Conservation (phyloP, 2,329 filamentous ascomycete species). For the Aspergillus niger region DNA sequence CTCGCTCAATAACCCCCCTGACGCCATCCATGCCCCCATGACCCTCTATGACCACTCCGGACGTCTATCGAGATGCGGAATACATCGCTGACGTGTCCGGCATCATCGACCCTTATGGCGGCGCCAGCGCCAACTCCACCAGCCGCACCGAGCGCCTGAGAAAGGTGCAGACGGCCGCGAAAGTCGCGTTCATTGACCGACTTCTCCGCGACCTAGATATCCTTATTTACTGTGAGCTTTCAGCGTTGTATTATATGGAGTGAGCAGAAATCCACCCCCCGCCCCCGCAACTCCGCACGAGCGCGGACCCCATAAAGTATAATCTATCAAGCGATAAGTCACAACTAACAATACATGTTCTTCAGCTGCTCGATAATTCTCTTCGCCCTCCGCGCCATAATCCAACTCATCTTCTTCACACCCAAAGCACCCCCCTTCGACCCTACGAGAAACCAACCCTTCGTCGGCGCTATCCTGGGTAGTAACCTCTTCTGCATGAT, state of each 20-base stretch:
- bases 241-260: slow-evolving; percentile 65
- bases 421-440: slow-evolving; percentile 58
- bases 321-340: too few species aligned
- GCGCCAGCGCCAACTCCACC: slow-evolving; percentile 24
- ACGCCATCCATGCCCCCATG: slow-evolving; percentile 41
- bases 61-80: slow-evolving; percentile 50
- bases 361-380: slow-evolving; percentile 60
- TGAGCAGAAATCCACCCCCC: slow-evolving; percentile 38
- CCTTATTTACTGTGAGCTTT: slow-evolving; percentile 63
- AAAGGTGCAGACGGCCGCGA: slow-evolving; percentile 42
- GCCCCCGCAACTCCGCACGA: neutral
- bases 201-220: slow-evolving; percentile 61
- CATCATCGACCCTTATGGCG: slow-evolving; percentile 32
- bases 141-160: slow-evolving; percentile 31
- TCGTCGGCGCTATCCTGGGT: slow-evolving; percentile 55
- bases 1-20: slow-evolving; percentile 6
- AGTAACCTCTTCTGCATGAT: slow-evolving; percentile 60
- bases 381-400: slow-evolving; percentile 56
- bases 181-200: slow-evolving; percentile 55
- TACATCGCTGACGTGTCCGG: slow-evolving; percentile 50
- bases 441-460: slow-evolving; percentile 54
- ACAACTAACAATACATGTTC: neutral
- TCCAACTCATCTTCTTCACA: slow-evolving; percentile 62
- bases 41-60: slow-evolving; percentile 51
- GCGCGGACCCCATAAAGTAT: too few species aligned